A percentile compares a stretch with the other conserved stretches of the same genome.
These are phyloP conservation scores for Theileria orientalis DNA, from an alignment of 169 alveolate species.

Conservation along the genomic window DNA sequence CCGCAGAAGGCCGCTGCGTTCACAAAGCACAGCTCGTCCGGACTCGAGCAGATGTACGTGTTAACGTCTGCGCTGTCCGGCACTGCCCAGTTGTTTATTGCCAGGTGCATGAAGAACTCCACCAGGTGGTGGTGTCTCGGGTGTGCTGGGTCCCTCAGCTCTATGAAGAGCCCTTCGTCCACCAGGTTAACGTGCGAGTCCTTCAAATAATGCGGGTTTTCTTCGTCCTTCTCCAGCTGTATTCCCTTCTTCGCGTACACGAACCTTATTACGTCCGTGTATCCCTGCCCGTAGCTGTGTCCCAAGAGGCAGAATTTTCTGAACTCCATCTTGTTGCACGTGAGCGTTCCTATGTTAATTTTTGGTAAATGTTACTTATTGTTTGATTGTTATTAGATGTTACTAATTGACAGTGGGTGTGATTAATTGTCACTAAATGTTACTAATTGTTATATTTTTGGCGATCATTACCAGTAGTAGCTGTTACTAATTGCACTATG, in stretches of 20 bases:
- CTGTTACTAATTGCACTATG: no score
- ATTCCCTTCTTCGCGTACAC: conserved; percentile 69
- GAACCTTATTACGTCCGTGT: conserved; percentile 71
- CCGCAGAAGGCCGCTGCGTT: conserved; percentile 76
- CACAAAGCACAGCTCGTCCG: conserved; percentile 76
- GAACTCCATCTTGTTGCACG: conserved; percentile 90
- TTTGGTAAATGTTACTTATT: conserved; percentile 51
- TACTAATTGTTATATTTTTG: no score
- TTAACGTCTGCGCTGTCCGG: conserved; percentile 53
- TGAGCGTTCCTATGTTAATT: conserved; percentile 77
- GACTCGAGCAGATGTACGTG: conserved; percentile 69
- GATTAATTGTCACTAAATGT: no score
- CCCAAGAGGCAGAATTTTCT: conserved; percentile 80
- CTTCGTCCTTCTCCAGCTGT: conserved; percentile 63
- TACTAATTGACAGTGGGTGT: no score
- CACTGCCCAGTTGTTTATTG: conserved; percentile 67
- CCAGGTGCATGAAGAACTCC: conserved; percentile 71
- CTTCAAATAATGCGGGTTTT: conserved; percentile 38
- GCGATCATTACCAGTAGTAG: no score
- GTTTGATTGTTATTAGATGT: conserved; percentile 90
- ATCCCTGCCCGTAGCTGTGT: conserved; percentile 76
- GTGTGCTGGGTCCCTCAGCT: conserved; percentile 59
- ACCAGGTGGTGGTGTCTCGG: conserved; percentile 72
- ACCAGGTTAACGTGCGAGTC: conserved; percentile 72
- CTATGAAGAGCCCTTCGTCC: conserved; percentile 64